Conservation (phyloP, 2,329 filamentous ascomycete genomes). For the Cladobotryum protrusum region DNA sequence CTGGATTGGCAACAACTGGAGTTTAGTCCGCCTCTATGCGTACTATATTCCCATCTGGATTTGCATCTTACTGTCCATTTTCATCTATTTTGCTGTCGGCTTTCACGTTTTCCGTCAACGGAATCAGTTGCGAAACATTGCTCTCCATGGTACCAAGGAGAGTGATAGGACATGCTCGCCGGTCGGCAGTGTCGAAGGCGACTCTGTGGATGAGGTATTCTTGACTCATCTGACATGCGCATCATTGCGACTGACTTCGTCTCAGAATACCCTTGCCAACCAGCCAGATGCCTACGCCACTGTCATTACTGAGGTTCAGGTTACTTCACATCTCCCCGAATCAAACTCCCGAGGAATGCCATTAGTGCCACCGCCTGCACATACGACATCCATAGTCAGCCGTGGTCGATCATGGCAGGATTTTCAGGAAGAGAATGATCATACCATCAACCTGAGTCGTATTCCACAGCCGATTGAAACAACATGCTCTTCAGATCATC, state of each 20-base stretch:
- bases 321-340: constrained; percentile 28
- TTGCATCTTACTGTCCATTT: constrained; percentile 47
- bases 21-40: constrained; percentile 49
- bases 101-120: constrained; percentile 54
- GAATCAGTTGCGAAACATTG: constrained; percentile 47
- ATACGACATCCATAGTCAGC: not conserved
- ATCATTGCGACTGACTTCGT: constrained; percentile 13
- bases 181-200: constrained; percentile 22
- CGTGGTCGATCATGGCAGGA: constrained; percentile 20
- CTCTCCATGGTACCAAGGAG: constrained; percentile 19
- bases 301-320: constrained; percentile 44
- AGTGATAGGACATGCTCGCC: constrained; percentile 17
- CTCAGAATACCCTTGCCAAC: constrained; percentile 20
- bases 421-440: constrained; percentile 13
- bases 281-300: constrained; percentile 37
- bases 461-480: constrained; percentile 22
- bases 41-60: constrained; percentile 58
- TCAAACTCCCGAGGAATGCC: constrained; percentile 6
- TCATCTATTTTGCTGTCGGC: constrained; percentile 52
- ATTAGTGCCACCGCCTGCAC: constrained; percentile 8
- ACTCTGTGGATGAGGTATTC: constrained; percentile 30
- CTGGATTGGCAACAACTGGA: constrained; percentile 51
- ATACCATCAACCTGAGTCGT: not conserved
- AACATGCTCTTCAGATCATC: constrained; percentile 22
- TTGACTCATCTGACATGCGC: too few relatives aligned